phyloP scores from a whole-genome alignment of 148 eudicot genomes.

The Polygonum aviculare region DNA sequence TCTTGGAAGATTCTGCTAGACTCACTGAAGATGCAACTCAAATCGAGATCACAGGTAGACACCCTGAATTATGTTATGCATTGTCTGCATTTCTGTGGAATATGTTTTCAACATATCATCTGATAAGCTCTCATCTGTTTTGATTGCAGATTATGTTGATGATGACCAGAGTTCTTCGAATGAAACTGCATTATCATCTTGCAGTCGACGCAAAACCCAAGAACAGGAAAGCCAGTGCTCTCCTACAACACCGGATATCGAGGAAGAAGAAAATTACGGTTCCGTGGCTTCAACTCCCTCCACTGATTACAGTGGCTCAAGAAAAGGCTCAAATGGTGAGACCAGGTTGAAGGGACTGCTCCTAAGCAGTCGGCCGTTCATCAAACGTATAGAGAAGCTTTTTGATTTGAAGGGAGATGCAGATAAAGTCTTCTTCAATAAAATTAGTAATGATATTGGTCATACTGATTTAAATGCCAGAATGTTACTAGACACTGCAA shows the following conservation, averaged over 20 bases:
- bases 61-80: not conserved
- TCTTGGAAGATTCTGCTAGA: constrained; percentile 7
- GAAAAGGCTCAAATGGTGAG: not conserved
- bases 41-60: constrained; percentile 34
- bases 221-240: not conserved
- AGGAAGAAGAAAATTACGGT: not conserved
- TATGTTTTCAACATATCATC: not conserved
- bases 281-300: not conserved
- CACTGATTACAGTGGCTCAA: not conserved
- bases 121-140: not conserved
- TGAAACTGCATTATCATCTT: not conserved
- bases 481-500: constrained; percentile 51
- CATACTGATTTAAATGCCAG: constrained; percentile 15
- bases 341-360: constrained; percentile 26
- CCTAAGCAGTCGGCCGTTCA: constrained; percentile 30
- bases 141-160: constrained; percentile 24
- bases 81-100: not conserved
- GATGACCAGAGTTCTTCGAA: constrained; percentile 8
- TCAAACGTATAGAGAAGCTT: constrained; percentile 32
- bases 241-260: not conserved
- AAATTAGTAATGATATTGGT: not conserved
- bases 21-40: constrained; percentile 19
- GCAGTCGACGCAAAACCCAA: not conserved
- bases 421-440: not conserved
- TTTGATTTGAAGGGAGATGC: constrained; percentile 24